phyloP scores from a whole-genome alignment of 805 yeast species.

The Saccharomycopsis olivae region DNA sequence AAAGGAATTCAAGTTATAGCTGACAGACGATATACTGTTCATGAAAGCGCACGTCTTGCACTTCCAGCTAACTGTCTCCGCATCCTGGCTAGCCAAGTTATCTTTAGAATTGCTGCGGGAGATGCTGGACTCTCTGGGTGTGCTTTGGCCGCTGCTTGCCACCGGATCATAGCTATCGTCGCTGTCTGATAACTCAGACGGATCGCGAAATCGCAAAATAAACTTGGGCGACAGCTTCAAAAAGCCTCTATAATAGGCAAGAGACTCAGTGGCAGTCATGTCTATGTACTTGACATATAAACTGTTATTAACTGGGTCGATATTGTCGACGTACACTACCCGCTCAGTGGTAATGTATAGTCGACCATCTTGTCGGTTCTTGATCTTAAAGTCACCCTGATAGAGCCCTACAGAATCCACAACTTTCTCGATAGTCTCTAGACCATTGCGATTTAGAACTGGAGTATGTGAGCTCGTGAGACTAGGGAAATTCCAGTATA shows the following conservation, averaged over 20 bases:
- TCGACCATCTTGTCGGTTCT: conserved; percentile 62
- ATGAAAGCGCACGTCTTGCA: conserved; percentile 84
- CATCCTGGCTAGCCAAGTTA: too few species aligned
- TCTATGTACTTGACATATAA: conserved; percentile 34
- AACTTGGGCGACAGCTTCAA: conserved; percentile 73
- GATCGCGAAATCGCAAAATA: conserved; percentile 29
- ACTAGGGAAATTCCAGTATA: conserved; percentile 12
- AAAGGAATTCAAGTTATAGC: too few species aligned
- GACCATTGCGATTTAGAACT: conserved; percentile 1
- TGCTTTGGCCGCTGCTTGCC: too few species aligned
- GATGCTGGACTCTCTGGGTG: too few species aligned
- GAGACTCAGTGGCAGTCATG: conserved; percentile 26
- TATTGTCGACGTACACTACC: conserved; percentile 60
- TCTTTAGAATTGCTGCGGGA: too few species aligned
- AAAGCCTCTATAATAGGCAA: conserved; percentile 44
- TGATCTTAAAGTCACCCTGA: conserved; percentile 60
- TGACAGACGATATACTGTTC: conserved; percentile 32
- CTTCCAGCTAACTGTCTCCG: conserved; percentile 44
- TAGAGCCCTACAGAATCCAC: conserved; percentile 49
- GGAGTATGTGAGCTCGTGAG: conserved; percentile 13
- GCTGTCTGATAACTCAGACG: background rate
- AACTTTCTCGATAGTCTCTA: conserved; percentile 9
- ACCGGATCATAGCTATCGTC: background rate
- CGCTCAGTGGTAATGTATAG: conserved; percentile 66
- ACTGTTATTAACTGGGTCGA: conserved; percentile 30